Base-by-base conservation (phyloP, 345 rosid genomes). In the Geranium rotundifolium region DNA sequence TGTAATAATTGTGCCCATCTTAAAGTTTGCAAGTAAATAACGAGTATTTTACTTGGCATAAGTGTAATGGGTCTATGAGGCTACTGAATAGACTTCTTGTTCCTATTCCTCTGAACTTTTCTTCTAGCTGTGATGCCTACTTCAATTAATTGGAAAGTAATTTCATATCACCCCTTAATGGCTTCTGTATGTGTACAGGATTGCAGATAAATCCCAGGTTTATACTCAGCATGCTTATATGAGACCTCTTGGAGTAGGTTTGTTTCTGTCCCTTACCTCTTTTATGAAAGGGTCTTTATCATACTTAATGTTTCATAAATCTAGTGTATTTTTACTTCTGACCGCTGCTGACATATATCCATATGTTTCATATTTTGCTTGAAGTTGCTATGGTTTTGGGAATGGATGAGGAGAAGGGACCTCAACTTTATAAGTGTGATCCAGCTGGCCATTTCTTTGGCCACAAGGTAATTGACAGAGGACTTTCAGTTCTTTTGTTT, bases 191-290 rank as follows among this genome's bases (percentile, higher is more conserved):
- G 16, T 61, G 15, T 69, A 46, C 72, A 93, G 99, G 99, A 85
- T 95, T 77, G 96, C 99, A 0, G 97, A 95, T 72, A 90, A 95
- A 67, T 90, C 99, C 30, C 99, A 93, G 69, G 87, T 93, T 61
- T 93, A 93, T 67, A 95, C 99, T 60, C 99, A 95, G 62, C 97
- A 95, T 84, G 99, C 97, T 65, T 95, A 95, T 72, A 95, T 90
- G 99, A 86, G 99, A 80, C 99, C 99, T 12, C 99, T 95, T 75
- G 99, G 99, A 70, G 95, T 95, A 67, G 37, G 37, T 31, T 31
- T 31, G 37, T 31, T 31, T 31, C 37, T 31, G 7, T 3, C 7
- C 37, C 37, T 7, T 31, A 31, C 37, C 37, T 31, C 37, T 31
- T 31, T 31, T 31, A 3, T 31, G 37, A 31, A 31, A 31, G 37